Percentiles rank a stretch among this genome's conserved stretches.
Conservation (phyloP, 345 rosid species). For the Linum usitatissimum region DNA sequence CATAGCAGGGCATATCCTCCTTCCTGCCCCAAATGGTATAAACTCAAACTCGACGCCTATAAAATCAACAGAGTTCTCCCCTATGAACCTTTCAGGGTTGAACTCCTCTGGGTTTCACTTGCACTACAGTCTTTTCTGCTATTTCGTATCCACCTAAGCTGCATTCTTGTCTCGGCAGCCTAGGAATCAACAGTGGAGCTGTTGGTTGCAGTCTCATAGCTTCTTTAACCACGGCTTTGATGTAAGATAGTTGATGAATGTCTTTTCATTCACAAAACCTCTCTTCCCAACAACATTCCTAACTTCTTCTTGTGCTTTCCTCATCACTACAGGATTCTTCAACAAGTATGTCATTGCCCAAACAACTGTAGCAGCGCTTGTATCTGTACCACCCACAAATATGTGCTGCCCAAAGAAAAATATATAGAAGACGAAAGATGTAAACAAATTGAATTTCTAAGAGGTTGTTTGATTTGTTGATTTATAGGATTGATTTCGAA, state of each 20-base stretch:
- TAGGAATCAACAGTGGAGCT: not conserved
- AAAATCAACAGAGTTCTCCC: not conserved
- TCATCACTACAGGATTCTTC: not conserved
- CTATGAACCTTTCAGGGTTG: not conserved
- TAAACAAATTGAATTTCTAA: not conserved
- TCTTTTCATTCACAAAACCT: not conserved
- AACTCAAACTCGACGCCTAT: not conserved
- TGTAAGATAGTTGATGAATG: not conserved
- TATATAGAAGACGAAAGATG: not conserved
- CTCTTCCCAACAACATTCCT: not conserved
- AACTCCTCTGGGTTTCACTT: not conserved
- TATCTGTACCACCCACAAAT: not conserved
- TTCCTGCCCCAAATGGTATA: not conserved
- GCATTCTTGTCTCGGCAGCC: not conserved
- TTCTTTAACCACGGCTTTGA: not conserved
- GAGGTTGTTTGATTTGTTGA: too few species aligned
- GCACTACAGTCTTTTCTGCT: not conserved
- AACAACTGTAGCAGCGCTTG: not conserved
- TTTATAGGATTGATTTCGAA: too few species aligned
- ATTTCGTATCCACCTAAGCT: slow-evolving; percentile 1
- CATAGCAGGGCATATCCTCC: not conserved
- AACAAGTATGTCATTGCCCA: not conserved
- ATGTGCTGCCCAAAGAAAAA: not conserved
- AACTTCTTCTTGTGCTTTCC: not conserved
- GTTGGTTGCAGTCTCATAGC: not conserved